Conservation (phyloP, 2,329 filamentous ascomycete species). For the Aspergillus costaricaensis region DNA sequence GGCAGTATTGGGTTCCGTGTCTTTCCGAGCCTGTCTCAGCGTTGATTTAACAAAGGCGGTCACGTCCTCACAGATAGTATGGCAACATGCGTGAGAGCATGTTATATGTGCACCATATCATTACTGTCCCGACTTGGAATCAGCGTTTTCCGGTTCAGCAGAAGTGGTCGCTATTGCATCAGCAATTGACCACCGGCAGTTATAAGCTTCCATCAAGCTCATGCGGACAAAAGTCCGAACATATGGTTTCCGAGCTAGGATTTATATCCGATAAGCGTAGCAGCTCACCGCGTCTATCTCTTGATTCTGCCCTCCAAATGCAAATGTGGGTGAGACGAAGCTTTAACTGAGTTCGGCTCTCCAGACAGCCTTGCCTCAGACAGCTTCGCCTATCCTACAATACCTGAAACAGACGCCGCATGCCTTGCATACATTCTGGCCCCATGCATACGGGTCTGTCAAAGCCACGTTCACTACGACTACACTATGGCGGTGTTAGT, state of each 20-base stretch:
- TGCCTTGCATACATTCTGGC: neutral
- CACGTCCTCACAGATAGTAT: neutral
- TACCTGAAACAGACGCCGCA: neutral
- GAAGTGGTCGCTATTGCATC: too few species aligned
- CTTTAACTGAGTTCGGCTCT: neutral
- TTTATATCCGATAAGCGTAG: neutral
- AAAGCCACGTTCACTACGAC: neutral
- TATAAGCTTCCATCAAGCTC: neutral
- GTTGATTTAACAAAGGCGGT: neutral
- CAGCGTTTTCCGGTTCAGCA: too few species aligned
- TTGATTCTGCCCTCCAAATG: neutral
- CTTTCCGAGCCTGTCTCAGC: neutral
- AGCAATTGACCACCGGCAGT: too few species aligned
- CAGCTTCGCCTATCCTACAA: neutral
- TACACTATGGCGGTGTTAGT: neutral
- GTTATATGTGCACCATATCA: neutral
- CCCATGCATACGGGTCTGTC: neutral
- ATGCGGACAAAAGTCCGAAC: neutral
- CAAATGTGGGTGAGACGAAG: neutral
- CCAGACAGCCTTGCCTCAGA: neutral
- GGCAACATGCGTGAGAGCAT: neutral
- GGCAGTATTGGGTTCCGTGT: neutral
- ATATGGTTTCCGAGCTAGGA: neutral
- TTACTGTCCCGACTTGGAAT: neutral
- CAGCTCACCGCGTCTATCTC: neutral